These are phyloP conservation scores for Solanum chaucha DNA, from an alignment of 257 asterid species.

Conservation along the genomic window DNA sequence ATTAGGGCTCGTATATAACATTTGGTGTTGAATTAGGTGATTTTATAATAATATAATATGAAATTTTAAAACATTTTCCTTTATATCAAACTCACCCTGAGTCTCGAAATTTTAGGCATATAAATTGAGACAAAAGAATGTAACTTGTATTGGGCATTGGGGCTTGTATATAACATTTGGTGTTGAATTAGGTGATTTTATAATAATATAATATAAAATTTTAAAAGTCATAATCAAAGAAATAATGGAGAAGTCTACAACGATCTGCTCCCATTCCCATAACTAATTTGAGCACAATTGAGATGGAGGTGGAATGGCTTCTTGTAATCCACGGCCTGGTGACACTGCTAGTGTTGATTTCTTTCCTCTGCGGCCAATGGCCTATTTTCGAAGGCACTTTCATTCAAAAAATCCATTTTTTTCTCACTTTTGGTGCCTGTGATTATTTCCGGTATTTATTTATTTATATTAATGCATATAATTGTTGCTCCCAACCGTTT, in stretches of 20 bases:
- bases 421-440: constrained; percentile 83
- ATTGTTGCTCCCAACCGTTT: neutral
- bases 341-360: constrained; percentile 64
- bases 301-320: constrained; percentile 69
- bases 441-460: constrained; percentile 55
- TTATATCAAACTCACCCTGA: too few relatives aligned
- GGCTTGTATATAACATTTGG: too few relatives aligned
- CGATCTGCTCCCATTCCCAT: neutral
- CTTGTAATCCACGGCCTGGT: constrained; percentile 72
- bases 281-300: neutral
- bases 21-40: too few relatives aligned
- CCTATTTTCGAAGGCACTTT: constrained; percentile 89
- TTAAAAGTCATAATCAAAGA: neutral
- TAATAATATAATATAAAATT: neutral
- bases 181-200: too few relatives aligned
- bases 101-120: too few relatives aligned
- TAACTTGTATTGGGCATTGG: too few relatives aligned
- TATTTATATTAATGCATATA: neutral
- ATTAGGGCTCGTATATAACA: too few relatives aligned
- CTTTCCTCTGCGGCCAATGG: constrained; percentile 97
- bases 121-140: too few relatives aligned
- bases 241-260: neutral
- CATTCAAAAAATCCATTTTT: constrained; percentile 61
- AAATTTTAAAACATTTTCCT: too few relatives aligned
- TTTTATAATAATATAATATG: too few relatives aligned